Base-by-base conservation (phyloP, 2,329 filamentous ascomycete genomes). In the Diaporthe ilicicola region DNA sequence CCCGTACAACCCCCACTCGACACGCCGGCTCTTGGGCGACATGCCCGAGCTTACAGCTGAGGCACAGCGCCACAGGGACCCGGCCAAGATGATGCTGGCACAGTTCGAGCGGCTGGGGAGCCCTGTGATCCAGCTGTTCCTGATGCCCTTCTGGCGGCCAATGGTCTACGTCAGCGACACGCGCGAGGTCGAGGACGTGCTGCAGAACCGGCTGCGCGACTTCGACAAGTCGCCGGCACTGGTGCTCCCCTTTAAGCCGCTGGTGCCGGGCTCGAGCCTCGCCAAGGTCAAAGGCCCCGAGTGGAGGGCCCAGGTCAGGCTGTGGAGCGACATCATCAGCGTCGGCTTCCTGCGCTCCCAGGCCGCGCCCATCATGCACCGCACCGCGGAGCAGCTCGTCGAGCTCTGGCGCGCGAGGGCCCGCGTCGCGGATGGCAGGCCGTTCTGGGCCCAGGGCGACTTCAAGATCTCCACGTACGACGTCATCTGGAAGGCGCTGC, bases 141-240 rank as follows among this genome's bases (percentile, higher is more conserved):
- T 34, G 42, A 48, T 64, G 50, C 61, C 55, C 32, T 69, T 75
- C 19, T 74, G 74, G 44, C 71, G 62, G 53, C 75, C 74, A 4
- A 66, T 76, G 15, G 66, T 77, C 29, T 69, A 74, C 34, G 29
- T 77, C 10, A 72, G 73, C 17, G 75, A 76, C 53, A 73, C 73
- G 4, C 50, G 65, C 32, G 73, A 76, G 59, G 70, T 76, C 42
- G 72, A 76, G 34, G 74, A 76, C 48, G 69, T 75, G 29, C n/a
- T 77, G 9, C 32, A 73, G 22, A 70, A 75, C 24, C 75, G 75
- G 51, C 71, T 74, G 13, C 72, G 69, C 22, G 75, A 76, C 50
- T 73, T 73, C 37, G 71, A 71, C 65, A 67, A 70, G 56, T 55
- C 55, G 17, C 71, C 19, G 17, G 32, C 56, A 29, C 61, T 34